Evolutionary conservation across 1,284 basidiomycete species (phyloP), one percentile per base, ranked within the genome.

Genomic region (Flammula alnicola): DNA sequence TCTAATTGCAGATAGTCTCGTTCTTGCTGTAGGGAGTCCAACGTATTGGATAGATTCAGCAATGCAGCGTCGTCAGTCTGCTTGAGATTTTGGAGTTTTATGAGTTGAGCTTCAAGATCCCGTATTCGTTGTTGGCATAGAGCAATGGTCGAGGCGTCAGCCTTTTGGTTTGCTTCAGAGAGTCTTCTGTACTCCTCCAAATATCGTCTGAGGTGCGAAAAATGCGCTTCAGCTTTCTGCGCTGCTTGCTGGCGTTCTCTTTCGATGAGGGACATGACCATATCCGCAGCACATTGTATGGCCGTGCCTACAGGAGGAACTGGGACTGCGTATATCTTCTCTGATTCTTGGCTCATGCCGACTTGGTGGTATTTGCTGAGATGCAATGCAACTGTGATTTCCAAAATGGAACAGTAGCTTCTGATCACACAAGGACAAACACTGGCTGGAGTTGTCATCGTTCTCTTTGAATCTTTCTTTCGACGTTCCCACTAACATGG

Each of bases 401-500:
- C n/a, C n/a, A n/a, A n/a, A n/a, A 12, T 4, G 3, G 10, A 11
- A 10, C 38, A 7, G 31, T 14, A 1, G 3, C n/a, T 1, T 17
- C n/a, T 12, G 29, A 12, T 20, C n/a, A 36, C 33, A 47, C 27
- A 47, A 17, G 12, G 11, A 16, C 45, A 47, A 47, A 47, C 29
- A 47, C n/a, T 5, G 35, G 20, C 3, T n/a, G 7, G 2, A 14
- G 29, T 14, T 40, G 45, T 41, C 38, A 33, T 36, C 30, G 16
- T 5, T 17, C 19, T 10, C 23, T 19, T 35, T 8, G 8, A n/a
- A 19, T 25, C 40, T 47, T 41, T 36, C 44, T 49, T 36, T 36
- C 25, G 19, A 27, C 35, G 12, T 16, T 50, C 37, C 37, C 40
- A 49, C 59, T 54, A 68, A 56, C 64, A 83, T 84, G 83, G 77